These are phyloP conservation scores for Acanthamoeba healyi DNA, from an alignment of 208 protist genomes.

Conservation along the genomic window DNA sequence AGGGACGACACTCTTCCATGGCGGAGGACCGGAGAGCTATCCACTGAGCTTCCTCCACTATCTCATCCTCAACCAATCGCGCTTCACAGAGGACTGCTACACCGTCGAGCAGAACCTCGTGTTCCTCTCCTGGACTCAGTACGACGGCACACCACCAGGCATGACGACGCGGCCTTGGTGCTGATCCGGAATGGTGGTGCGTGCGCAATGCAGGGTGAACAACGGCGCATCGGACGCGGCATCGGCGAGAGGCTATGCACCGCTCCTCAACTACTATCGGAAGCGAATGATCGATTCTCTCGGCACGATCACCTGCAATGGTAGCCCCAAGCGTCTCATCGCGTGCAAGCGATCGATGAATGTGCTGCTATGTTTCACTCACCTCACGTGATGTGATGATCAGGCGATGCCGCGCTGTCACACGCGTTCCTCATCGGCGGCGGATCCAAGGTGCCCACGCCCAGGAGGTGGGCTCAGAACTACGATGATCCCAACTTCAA, in stretches of 20 bases:
- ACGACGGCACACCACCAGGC: neutral
- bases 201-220: constrained; percentile 51
- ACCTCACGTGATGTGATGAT: too few species aligned
- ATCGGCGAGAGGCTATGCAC: neutral
- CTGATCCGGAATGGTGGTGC: too few species aligned
- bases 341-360: too few species aligned
- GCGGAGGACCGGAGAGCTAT: neutral
- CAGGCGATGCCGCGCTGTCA: too few species aligned
- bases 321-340: too few species aligned
- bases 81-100: too few species aligned
- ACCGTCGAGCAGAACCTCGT: neutral
- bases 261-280: neutral
- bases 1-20: constrained; percentile 9
- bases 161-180: too few species aligned
- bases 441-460: neutral
- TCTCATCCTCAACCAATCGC: neutral
- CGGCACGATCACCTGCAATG: constrained; percentile 36
- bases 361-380: too few species aligned
- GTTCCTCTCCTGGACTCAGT: constrained; percentile 62
- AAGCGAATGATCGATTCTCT: constrained; percentile 27
- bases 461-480: neutral
- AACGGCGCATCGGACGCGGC: neutral
- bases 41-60: constrained; percentile 51
- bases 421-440: constrained; percentile 33
- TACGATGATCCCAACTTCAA: constrained; percentile 34